Conservation (phyloP, 305 asterid genomes). For the Coffea humblotiana region DNA sequence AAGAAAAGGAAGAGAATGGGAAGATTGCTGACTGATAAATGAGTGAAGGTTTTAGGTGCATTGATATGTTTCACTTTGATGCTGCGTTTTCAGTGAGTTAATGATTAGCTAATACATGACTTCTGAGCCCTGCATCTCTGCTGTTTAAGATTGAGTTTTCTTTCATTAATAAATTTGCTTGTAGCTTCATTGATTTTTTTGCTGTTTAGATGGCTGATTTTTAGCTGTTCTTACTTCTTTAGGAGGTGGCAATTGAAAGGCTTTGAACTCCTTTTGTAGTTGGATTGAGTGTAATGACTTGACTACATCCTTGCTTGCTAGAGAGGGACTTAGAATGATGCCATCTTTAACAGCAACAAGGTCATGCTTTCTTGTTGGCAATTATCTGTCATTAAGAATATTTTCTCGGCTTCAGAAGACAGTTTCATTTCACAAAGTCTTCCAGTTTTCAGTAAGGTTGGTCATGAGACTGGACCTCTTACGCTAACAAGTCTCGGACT, state of each 20-base stretch:
- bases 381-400: conserved; percentile 43
- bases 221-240: neutral
- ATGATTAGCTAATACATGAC: neutral
- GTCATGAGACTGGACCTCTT: conserved; percentile 49
- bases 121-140: neutral
- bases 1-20: neutral
- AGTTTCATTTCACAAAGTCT: conserved; percentile 40
- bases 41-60: neutral
- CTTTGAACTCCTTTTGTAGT: neutral
- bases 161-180: neutral
- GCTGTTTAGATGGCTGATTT: neutral
- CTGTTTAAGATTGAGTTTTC: neutral
- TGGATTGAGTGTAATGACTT: conserved; percentile 24
- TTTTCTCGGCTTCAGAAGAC: conserved; percentile 40
- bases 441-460: conserved; percentile 34
- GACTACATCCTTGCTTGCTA: conserved; percentile 12
- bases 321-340: conserved; percentile 33
- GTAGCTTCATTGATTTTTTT: conserved; percentile 6
- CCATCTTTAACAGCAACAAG: conserved; percentile 54
- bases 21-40: neutral
- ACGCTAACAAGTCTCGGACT: conserved; percentile 75
- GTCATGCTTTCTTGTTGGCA: conserved; percentile 58
- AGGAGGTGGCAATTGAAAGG: neutral
- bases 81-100: neutral
- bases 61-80: neutral